These are phyloP conservation scores for Thecaphora frezii DNA, from an alignment of 1,284 basidiomycete genomes.

Conservation along the genomic window DNA sequence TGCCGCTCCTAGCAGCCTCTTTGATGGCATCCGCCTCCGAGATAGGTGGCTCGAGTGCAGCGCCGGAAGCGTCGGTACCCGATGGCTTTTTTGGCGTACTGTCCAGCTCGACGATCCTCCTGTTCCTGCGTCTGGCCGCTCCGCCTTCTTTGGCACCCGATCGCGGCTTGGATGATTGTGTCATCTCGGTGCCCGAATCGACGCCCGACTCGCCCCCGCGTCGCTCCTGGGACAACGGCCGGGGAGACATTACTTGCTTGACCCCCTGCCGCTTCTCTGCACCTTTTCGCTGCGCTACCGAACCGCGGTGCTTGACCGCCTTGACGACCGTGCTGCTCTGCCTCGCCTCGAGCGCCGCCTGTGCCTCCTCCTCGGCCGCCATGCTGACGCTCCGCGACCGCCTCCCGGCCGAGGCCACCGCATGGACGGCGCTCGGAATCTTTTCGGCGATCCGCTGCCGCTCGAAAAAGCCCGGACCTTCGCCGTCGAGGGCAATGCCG, in stretches of 20 bases:
- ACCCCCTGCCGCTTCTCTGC: not conserved
- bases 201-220: too few species aligned
- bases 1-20: slow-evolving; percentile 12
- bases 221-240: not conserved
- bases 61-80: not conserved
- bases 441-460: slow-evolving; percentile 63
- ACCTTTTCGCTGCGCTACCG: not conserved
- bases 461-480: slow-evolving; percentile 75
- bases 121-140: slow-evolving; percentile 11
- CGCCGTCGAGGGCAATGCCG: slow-evolving; percentile 68
- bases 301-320: not conserved
- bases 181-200: not conserved
- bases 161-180: slow-evolving; percentile 1
- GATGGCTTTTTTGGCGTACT: slow-evolving; percentile 14
- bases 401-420: not conserved
- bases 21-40: slow-evolving; percentile 39
- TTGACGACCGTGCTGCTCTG: not conserved
- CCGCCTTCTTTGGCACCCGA: slow-evolving; percentile 5
- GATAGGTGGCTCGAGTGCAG: slow-evolving; percentile 7
- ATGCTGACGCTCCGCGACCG: not conserved
- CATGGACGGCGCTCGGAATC: slow-evolving; percentile 12
- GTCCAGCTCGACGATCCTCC: slow-evolving; percentile 32
- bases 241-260: not conserved
- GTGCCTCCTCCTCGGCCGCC: slow-evolving; percentile 15
- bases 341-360: slow-evolving; percentile 1